Conservation (phyloP, 1,284 basidiomycete species). For the Tetrapyrgos nigripes region DNA sequence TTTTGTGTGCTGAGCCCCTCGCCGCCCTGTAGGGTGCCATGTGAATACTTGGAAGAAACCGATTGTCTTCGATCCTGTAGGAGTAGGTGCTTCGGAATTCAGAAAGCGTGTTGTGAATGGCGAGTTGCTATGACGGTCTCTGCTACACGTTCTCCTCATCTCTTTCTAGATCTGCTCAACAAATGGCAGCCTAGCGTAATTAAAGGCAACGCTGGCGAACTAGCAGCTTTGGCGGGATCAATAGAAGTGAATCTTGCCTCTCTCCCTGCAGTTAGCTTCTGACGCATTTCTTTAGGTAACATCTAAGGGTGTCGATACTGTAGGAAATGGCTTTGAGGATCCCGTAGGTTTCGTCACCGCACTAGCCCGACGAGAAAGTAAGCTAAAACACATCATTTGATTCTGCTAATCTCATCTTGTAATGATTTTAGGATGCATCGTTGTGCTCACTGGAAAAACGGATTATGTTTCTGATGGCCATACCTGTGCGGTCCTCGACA, state of each 20-base stretch:
- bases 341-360: slow-evolving; percentile 73
- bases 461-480: slow-evolving; percentile 92
- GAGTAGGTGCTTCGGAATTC: slow-evolving; percentile 85
- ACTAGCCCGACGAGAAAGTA: slow-evolving; percentile 82
- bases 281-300: slow-evolving; percentile 57
- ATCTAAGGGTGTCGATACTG: slow-evolving; percentile 89
- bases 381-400: slow-evolving; percentile 29
- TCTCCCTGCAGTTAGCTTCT: slow-evolving; percentile 1
- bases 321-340: slow-evolving; percentile 79
- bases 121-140: slow-evolving; percentile 28
- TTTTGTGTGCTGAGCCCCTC: neutral
- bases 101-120: slow-evolving; percentile 66
- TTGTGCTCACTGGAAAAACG: slow-evolving; percentile 82
- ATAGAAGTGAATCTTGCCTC: slow-evolving; percentile 59
- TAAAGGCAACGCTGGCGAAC: slow-evolving; percentile 95
- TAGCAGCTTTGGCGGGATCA: slow-evolving; percentile 79
- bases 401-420: neutral
- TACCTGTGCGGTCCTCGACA: slow-evolving; percentile 70
- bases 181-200: slow-evolving; percentile 91
- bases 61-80: slow-evolving; percentile 93
- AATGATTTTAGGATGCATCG: slow-evolving; percentile 68
- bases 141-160: slow-evolving; percentile 2
- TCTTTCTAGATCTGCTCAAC: slow-evolving; percentile 70
- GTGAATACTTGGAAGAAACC: slow-evolving; percentile 83
- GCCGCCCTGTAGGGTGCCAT: slow-evolving; percentile 50